A percentile compares a stretch with the other conserved stretches of the same genome.
Conservation (phyloP, 345 rosid genomes). For the Reutealis trisperma region DNA sequence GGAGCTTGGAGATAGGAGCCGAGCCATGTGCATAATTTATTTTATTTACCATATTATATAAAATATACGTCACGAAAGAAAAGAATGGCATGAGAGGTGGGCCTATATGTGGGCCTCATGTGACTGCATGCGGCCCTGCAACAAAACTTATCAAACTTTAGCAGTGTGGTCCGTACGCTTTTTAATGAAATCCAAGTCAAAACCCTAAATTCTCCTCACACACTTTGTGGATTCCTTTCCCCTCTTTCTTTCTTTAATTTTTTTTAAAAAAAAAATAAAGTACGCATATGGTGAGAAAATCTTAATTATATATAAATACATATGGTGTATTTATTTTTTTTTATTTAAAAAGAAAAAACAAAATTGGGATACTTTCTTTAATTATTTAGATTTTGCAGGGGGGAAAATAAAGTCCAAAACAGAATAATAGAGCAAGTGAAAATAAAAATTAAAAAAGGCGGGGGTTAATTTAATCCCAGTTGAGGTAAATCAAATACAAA, state of each 20-base stretch:
- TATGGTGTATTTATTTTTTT: background rate
- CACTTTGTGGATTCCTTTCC: background rate
- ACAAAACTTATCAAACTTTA: background rate
- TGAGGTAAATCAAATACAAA: constrained; percentile 3
- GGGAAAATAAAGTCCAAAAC: background rate
- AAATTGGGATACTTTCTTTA: too few relatives aligned
- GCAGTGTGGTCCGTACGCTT: constrained; percentile 14
- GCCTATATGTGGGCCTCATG: constrained; percentile 3
- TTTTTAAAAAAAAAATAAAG: background rate
- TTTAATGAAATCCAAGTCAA: background rate
- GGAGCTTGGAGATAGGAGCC: too few relatives aligned
- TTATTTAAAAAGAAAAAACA: background rate
- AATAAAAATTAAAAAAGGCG: too few relatives aligned
- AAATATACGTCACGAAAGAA: too few relatives aligned
- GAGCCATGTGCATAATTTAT: too few relatives aligned
- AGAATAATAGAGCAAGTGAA: background rate
- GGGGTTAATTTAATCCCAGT: background rate
- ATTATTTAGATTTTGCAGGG: background rate
- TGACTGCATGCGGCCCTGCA: constrained; percentile 18
- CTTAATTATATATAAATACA: too few relatives aligned
- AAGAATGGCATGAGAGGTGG: background rate
- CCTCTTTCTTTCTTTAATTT: background rate
- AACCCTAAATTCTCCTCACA: background rate
- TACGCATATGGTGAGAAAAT: too few relatives aligned
- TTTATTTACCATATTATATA: too few relatives aligned